Evolutionary conservation across 306 rosid species (phyloP).

Genomic region (Gastrolobium bilobum): DNA sequence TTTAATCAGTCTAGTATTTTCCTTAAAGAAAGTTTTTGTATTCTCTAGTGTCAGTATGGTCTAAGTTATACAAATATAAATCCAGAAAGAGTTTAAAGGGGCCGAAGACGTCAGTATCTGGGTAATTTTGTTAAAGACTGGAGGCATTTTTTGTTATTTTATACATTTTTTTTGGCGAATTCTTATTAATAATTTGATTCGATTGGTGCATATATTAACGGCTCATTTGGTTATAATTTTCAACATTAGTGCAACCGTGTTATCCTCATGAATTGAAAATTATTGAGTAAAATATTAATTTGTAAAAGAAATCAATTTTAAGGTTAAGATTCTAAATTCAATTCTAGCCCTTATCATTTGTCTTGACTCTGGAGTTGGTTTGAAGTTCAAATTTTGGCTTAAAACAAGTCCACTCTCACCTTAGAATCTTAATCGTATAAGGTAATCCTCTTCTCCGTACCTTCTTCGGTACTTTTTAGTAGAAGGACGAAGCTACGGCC

Average conservation of each 20-base stretch:
- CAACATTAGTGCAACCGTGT: conserved; percentile 17
- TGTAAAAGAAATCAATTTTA: background rate
- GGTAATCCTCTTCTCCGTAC: background rate
- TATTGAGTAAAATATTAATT: background rate
- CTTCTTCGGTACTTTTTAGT: background rate
- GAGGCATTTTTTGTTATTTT: background rate
- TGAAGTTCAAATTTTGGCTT: background rate
- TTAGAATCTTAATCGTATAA: background rate
- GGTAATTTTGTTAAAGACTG: background rate
- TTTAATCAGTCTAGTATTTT: background rate
- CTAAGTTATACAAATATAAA: conserved; percentile 17
- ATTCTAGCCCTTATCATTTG: background rate
- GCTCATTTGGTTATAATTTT: background rate
- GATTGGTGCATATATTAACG: background rate
- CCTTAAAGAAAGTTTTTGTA: conserved; percentile 2
- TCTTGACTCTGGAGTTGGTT: background rate
- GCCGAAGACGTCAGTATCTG: background rate
- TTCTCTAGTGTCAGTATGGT: background rate
- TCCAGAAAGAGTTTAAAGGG: background rate
- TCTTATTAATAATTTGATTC: conserved; percentile 5
- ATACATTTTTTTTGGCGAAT: conserved; percentile 3
- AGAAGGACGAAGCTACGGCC: background rate
- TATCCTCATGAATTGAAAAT: background rate
- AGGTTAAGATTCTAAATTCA: background rate
- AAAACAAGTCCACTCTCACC: conserved; percentile 9